Base-by-base conservation (phyloP, 176 grass and related monocot genomes). In the Lolium perenne region DNA sequence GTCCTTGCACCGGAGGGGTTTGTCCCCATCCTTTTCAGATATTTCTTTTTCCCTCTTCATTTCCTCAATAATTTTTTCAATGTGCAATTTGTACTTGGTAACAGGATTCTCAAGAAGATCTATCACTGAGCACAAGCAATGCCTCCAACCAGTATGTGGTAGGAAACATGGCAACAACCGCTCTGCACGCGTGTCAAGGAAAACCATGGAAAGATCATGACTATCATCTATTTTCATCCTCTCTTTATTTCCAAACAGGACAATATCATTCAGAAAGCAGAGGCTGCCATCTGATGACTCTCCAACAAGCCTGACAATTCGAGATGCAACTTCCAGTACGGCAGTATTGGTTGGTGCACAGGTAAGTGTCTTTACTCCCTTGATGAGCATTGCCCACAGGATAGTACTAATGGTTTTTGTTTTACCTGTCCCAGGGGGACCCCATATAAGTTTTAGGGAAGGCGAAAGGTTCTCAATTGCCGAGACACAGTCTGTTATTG, bases 361-460 rank as follows among this genome's bases (percentile, higher is more conserved):
- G 25, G 82, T 73, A 74, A 74, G 54, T 26, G 85, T 90, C 43
- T 48, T 74, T 71, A 75, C 60, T 58, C 80, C 69, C 38, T 61
- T 47, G 9, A 64, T 22, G 38, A 63, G 57, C 59, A 93, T 57
- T 60, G 43, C 21, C 88, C 85, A 90, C 53, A 90, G 12, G 3
- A 93, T 49, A 49, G 80, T 70, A 76, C 76, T 56, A 10, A 93
- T 85, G 1, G 85, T 90, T 71, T 87, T 93, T 0, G 88, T 93
- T 69, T 93, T 90, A 40, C 91, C 88, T 15, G 85, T 93, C 26
- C 88, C 85, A 60, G 91, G 91, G 7, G 91, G 85, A 2, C 85
- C 91, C 91, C 91, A 93, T 53, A 93, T 84, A 2, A 93, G 84
- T 23, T 88, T 90, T 43, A 93, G 10, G 8, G 85, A 93, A 77